phyloP scores from a whole-genome alignment of 345 rosid genomes.

The Laguncularia racemosa region DNA sequence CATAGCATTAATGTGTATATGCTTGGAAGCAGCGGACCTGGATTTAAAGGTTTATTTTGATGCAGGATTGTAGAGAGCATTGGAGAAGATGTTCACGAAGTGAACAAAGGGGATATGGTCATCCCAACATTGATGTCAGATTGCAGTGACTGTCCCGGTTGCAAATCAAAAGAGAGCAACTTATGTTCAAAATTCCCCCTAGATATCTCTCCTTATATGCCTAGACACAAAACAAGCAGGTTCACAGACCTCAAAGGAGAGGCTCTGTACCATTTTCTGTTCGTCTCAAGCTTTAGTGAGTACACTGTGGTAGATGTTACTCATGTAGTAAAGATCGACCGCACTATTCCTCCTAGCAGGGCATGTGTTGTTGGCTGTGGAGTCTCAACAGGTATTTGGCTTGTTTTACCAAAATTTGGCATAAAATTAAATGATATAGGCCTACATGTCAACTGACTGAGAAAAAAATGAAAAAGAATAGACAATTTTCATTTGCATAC shows the following conservation, averaged over 20 bases:
- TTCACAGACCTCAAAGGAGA: conserved; percentile 74
- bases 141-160: conserved; percentile 65
- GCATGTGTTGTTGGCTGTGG: conserved; percentile 92
- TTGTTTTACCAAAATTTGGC: too few relatives aligned
- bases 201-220: conserved; percentile 67
- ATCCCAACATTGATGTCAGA: conserved; percentile 69
- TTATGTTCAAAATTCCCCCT: conserved; percentile 66
- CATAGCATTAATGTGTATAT: neutral
- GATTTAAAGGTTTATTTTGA: neutral
- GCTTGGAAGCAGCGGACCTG: neutral
- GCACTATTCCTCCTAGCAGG: conserved; percentile 49
- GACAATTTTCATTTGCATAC: too few relatives aligned
- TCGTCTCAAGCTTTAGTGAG: conserved; percentile 69
- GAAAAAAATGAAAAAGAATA: too few relatives aligned
- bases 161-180: conserved; percentile 64
- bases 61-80: conserved; percentile 79
- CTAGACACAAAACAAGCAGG: conserved; percentile 62
- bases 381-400: conserved; percentile 58
- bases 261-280: conserved; percentile 54
- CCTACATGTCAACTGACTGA: too few relatives aligned
- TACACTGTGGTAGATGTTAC: conserved; percentile 68
- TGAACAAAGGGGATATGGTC: conserved; percentile 57
- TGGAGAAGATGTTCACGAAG: conserved; percentile 54
- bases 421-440: too few relatives aligned
- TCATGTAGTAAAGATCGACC: conserved; percentile 59